Evolutionary conservation across 148 eudicot genomes (phyloP).

Genomic region (Beta vulgaris): DNA sequence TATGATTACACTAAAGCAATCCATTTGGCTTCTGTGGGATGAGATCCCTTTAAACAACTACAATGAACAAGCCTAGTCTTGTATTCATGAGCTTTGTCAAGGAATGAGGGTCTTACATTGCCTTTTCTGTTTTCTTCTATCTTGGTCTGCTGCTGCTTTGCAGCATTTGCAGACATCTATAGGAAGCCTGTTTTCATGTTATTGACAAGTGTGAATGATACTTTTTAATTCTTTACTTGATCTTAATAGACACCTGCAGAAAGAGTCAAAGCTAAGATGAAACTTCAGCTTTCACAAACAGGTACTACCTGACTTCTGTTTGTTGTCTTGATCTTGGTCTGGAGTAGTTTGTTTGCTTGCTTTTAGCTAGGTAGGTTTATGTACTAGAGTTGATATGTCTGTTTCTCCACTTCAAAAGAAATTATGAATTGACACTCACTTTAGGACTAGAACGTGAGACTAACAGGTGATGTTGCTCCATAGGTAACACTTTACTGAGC

Average conservation of each 20-base stretch:
- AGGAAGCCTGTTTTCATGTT: constrained; percentile 5
- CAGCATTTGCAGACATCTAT: background rate
- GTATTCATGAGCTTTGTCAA: background rate
- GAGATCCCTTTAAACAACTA: background rate
- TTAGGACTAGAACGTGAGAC: background rate
- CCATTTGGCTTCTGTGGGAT: background rate
- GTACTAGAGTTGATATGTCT: background rate
- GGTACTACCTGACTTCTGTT: constrained; percentile 36
- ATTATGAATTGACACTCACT: background rate
- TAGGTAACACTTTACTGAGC: background rate
- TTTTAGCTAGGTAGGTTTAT: background rate
- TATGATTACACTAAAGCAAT: background rate
- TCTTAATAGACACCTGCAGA: constrained; percentile 78
- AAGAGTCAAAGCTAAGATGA: constrained; percentile 93
- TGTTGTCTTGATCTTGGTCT: constrained; percentile 8
- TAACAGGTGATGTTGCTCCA: background rate
- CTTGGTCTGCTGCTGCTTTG: background rate
- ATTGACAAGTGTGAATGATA: constrained; percentile 5
- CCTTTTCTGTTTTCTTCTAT: background rate
- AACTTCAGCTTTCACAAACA: constrained; percentile 84
- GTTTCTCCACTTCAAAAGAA: background rate
- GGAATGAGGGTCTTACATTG: background rate
- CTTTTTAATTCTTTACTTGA: constrained; percentile 15
- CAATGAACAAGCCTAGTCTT: background rate
- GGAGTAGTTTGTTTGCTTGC: background rate